Conservation (phyloP, 2,329 filamentous ascomycete species). For the Ascocoryne sarcoides region DNA sequence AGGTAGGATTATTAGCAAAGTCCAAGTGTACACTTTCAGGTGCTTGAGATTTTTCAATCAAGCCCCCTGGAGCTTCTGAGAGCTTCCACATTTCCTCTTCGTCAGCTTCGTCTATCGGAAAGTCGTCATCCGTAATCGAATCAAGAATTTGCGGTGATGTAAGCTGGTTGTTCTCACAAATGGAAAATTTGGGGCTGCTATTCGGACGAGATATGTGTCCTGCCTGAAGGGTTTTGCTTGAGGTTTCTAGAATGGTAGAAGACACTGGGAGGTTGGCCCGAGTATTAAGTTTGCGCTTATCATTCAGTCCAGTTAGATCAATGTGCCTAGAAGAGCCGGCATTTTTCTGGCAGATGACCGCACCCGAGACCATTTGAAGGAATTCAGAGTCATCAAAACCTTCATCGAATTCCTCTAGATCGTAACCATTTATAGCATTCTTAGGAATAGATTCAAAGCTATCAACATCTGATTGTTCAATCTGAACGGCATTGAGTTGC, state of each 20-base stretch:
- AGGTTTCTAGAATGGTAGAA: neutral
- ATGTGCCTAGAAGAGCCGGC: too few relatives aligned
- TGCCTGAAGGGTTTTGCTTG: neutral
- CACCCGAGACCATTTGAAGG: slow-evolving; percentile 11
- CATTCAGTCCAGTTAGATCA: too few relatives aligned
- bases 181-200: neutral
- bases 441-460: slow-evolving; percentile 1
- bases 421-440: slow-evolving; percentile 2
- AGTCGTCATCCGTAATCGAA: slow-evolving; percentile 19
- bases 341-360: too few relatives aligned
- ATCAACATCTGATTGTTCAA: slow-evolving; percentile 7
- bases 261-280: neutral
- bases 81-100: slow-evolving; percentile 22
- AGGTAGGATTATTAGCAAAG: slow-evolving; percentile 7
- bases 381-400: slow-evolving; percentile 22
- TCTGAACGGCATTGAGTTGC: slow-evolving; percentile 1
- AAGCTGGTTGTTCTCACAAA: neutral
- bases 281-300: neutral
- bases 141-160: neutral
- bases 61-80: slow-evolving; percentile 4
- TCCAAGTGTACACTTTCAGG: slow-evolving; percentile 14
- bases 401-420: slow-evolving; percentile 19
- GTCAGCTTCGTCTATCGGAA: slow-evolving; percentile 19
- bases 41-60: slow-evolving; percentile 15
- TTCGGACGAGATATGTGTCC: neutral